These are phyloP conservation scores for Vigna nakashimae DNA, from an alignment of 306 rosid species.

Conservation along the genomic window DNA sequence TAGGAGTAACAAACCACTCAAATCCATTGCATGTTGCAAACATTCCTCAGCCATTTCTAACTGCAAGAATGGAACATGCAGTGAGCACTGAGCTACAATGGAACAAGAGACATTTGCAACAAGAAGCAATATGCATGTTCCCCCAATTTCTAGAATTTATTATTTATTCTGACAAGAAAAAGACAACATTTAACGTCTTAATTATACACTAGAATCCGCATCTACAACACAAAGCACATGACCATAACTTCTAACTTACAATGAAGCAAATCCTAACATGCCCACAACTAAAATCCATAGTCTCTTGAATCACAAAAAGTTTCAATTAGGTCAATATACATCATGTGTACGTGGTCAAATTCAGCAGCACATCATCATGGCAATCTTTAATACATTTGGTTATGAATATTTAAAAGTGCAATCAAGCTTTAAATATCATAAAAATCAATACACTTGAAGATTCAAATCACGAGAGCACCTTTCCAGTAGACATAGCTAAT, in stretches of 20 bases:
- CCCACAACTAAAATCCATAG: conserved; percentile 19
- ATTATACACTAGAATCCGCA: conserved; percentile 29
- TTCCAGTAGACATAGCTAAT: conserved; percentile 95
- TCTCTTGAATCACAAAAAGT: conserved; percentile 33
- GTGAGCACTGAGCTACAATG: conserved; percentile 38
- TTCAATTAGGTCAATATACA: conserved; percentile 28
- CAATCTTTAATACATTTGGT: conserved; percentile 24
- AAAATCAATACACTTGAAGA: conserved; percentile 19
- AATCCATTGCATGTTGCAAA: conserved; percentile 82
- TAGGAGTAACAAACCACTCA: conserved; percentile 93
- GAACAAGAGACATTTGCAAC: conserved; percentile 37
- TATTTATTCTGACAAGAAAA: conserved; percentile 4
- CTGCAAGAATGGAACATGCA: conserved; percentile 60
- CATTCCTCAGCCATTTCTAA: conserved; percentile 98
- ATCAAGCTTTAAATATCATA: conserved; percentile 13
- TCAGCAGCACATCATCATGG: conserved; percentile 37
- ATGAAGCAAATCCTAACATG: conserved; percentile 37
- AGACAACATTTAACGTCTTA: conserved; percentile 27
- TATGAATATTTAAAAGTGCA: conserved; percentile 34
- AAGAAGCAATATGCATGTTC: conserved; percentile 33
- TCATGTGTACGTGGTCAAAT: conserved; percentile 33
- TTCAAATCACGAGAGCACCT: conserved; percentile 56
- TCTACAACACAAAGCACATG: conserved; percentile 25
- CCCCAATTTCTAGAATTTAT: conserved; percentile 16
- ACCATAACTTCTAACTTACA: conserved; percentile 33